phyloP scores from a whole-genome alignment of 202 grass and related monocot genomes.

The Dendrocalamus latiflorus region DNA sequence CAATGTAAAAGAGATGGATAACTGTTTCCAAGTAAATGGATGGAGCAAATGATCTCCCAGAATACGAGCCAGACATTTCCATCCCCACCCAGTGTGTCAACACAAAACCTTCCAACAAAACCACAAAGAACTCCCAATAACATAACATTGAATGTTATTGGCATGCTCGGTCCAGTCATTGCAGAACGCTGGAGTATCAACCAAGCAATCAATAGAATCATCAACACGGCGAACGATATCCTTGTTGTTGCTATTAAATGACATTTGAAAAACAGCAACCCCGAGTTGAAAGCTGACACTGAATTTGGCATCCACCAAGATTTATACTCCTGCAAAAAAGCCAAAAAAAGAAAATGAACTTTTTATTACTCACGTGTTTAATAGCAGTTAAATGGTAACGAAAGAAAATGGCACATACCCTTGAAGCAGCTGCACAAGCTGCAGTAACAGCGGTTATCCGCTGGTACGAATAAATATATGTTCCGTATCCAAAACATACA shows the following conservation, averaged over 20 bases:
- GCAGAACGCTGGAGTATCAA: constrained; percentile 65
- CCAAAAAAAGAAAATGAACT: not conserved
- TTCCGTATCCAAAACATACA: constrained; percentile 67
- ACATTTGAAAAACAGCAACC: constrained; percentile 56
- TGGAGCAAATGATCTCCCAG: constrained; percentile 73
- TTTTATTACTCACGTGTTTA: not conserved
- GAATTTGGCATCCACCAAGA: constrained; percentile 86
- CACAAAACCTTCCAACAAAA: constrained; percentile 69
- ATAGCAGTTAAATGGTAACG: not conserved
- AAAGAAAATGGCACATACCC: constrained; percentile 37
- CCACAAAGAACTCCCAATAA: constrained; percentile 70
- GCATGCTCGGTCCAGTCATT: constrained; percentile 62
- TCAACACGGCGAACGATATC: constrained; percentile 66
- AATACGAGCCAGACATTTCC: constrained; percentile 71
- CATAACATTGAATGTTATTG: constrained; percentile 74
- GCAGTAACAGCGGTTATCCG: constrained; percentile 59
- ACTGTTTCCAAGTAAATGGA: constrained; percentile 77
- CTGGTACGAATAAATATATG: constrained; percentile 72
- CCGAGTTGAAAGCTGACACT: constrained; percentile 62
- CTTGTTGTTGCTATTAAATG: constrained; percentile 51
- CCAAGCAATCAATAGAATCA: constrained; percentile 59
- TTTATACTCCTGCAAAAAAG: constrained; percentile 64
- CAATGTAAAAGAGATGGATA: constrained; percentile 53
- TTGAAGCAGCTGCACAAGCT: constrained; percentile 48
- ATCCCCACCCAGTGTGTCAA: constrained; percentile 71